A percentile compares a stretch with the other conserved stretches of the same genome.
Conservation (phyloP, 1,284 basidiomycete species). For the Microstroma glucosiphilum region DNA sequence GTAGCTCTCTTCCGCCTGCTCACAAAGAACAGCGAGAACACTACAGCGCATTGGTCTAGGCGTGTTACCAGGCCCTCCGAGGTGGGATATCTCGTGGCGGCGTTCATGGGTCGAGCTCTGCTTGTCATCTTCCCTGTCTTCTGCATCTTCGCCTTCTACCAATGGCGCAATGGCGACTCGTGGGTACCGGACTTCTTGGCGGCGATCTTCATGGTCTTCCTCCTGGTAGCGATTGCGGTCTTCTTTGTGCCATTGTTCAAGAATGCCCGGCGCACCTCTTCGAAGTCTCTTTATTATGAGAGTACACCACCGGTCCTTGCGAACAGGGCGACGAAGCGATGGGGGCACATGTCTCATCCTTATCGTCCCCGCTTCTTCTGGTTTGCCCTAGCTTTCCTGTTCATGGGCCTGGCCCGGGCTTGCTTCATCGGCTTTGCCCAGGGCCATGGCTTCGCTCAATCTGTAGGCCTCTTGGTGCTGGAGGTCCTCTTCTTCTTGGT, state of each 20-base stretch:
- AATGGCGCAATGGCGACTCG: conserved; percentile 37
- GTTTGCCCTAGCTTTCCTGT: conserved; percentile 34
- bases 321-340: conserved; percentile 16
- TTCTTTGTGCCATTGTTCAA: conserved; percentile 32
- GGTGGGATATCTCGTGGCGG: conserved; percentile 8
- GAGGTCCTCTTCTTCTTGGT: conserved; percentile 41
- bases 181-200: conserved; percentile 45
- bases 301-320: conserved; percentile 25
- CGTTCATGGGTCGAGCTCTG: conserved; percentile 8
- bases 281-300: conserved; percentile 30
- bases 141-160: conserved; percentile 44
- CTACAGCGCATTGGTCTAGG: conserved; percentile 9
- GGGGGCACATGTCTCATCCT: conserved; percentile 38
- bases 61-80: conserved; percentile 11
- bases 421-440: conserved; percentile 44
- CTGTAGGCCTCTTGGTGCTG: conserved; percentile 38
- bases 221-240: conserved; percentile 20
- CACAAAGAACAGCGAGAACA: neutral
- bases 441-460: conserved; percentile 37
- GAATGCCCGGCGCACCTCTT: conserved; percentile 18
- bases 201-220: conserved; percentile 25
- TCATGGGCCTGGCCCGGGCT: conserved; percentile 36
- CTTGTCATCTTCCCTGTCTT: conserved; percentile 20
- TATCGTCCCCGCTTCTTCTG: conserved; percentile 38
- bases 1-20: conserved; percentile 9